phyloP scores from a whole-genome alignment of 164 flowering plant species.

The Magnolia changhungtana region DNA sequence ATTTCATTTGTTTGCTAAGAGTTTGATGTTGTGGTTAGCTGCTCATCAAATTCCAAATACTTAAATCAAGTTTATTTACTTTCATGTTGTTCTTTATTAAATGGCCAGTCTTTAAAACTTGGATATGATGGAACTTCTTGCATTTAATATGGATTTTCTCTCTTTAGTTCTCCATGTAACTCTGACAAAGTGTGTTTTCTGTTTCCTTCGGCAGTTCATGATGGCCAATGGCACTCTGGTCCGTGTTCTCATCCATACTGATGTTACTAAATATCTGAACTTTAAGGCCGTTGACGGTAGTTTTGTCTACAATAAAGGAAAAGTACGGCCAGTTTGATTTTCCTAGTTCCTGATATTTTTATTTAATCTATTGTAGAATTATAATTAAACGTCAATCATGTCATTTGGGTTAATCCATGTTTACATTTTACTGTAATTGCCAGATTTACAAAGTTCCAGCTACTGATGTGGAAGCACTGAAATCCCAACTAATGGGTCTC shows the following conservation, averaged over 20 bases:
- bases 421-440: neutral
- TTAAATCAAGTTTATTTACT: neutral
- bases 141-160: neutral
- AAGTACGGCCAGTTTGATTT: conserved; percentile 39
- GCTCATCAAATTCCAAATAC: neutral
- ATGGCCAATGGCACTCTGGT: conserved; percentile 93
- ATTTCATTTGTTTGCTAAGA: neutral
- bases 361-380: neutral
- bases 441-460: conserved; percentile 96
- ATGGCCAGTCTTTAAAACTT: neutral
- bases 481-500: conserved; percentile 87
- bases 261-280: conserved; percentile 89
- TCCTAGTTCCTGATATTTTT: neutral
- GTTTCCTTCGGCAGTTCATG: conserved; percentile 57
- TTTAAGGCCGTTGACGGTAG: conserved; percentile 99
- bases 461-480: conserved; percentile 93
- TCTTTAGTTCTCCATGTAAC: neutral
- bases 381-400: neutral
- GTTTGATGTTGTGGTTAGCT: neutral
- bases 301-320: conserved; percentile 93
- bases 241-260: conserved; percentile 87
- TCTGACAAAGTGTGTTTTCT: neutral
- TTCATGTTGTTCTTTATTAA: neutral
- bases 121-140: too few relatives aligned
- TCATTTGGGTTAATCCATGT: neutral